Evolutionary conservation across 2,329 filamentous ascomycete genomes (phyloP).

Genomic region (Chrysoporthe deuterocubensis): DNA sequence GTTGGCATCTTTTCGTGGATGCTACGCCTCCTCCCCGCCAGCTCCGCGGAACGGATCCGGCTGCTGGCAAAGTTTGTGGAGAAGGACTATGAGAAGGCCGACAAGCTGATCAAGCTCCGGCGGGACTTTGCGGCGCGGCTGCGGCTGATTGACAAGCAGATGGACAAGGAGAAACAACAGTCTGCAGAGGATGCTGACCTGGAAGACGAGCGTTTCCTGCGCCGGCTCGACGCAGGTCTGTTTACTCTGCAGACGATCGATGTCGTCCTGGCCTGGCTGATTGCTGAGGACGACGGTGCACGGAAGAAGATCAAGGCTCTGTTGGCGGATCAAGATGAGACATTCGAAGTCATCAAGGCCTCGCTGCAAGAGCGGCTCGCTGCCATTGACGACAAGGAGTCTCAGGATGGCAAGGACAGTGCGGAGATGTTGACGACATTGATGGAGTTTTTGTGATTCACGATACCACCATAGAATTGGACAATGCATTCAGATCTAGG

Average conservation of each 20-base stretch:
- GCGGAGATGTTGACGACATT: conserved; percentile 60
- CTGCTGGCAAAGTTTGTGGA: conserved; percentile 94
- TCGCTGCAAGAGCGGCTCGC: conserved; percentile 68
- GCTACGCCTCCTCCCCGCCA: conserved; percentile 76
- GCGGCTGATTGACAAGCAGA: conserved; percentile 63
- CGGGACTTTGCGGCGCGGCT: conserved; percentile 70
- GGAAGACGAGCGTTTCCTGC: conserved; percentile 73
- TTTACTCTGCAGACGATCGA: conserved; percentile 85
- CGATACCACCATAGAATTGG: conserved; percentile 26
- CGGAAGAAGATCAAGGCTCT: conserved; percentile 64
- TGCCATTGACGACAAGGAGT: conserved; percentile 50
- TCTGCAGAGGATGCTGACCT: conserved; percentile 60
- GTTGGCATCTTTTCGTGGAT: conserved; percentile 84
- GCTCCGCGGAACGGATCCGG: conserved; percentile 79
- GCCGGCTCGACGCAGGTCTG: conserved; percentile 80
- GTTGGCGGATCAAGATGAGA: conserved; percentile 71
- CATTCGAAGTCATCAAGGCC: conserved; percentile 62
- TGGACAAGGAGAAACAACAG: conserved; percentile 58
- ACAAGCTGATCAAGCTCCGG: conserved; percentile 71
- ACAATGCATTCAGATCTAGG: conserved; percentile 20
- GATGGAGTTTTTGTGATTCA: conserved; percentile 50
- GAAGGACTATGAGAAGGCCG: conserved; percentile 87
- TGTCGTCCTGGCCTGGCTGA: conserved; percentile 84
- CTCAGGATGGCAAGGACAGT: conserved; percentile 61
- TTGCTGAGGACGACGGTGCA: conserved; percentile 84